Evolutionary conservation across 2,329 filamentous ascomycete genomes (phyloP).

Genomic region (Epicoccum nigrum): DNA sequence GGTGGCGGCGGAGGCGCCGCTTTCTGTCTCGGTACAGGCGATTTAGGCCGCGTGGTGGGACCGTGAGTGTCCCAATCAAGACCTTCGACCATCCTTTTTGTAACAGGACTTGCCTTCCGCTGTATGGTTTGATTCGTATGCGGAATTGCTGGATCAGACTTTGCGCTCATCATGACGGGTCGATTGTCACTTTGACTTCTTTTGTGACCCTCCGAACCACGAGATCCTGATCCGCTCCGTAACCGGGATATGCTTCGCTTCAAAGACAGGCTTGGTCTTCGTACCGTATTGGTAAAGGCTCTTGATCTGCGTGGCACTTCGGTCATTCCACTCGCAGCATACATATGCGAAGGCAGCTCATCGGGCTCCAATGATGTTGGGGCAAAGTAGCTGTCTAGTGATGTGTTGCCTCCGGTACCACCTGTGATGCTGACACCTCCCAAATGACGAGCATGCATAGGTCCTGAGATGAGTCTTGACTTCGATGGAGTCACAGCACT

Average conservation of each 20-base stretch:
- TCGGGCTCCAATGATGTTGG: conserved; percentile 30
- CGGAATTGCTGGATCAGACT: not conserved
- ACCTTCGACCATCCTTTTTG: not conserved
- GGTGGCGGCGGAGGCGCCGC: conserved; percentile 17
- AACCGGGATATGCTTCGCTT: conserved; percentile 35
- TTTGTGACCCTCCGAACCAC: conserved; percentile 2
- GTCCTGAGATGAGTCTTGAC: conserved; percentile 37
- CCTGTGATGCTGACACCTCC: conserved; percentile 39
- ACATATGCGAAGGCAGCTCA: conserved; percentile 35
- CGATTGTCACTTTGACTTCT: conserved; percentile 12
- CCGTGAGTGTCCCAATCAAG: not conserved
- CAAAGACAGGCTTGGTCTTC: conserved; percentile 34
- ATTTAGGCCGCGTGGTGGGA: not conserved
- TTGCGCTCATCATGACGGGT: not conserved
- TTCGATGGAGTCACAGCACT: conserved; percentile 30
- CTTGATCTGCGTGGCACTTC: conserved; percentile 38
- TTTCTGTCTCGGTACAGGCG: not conserved
- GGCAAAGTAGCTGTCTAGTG: conserved; percentile 28
- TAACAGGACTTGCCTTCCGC: not conserved
- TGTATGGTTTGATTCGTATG: not conserved
- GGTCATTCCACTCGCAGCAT: conserved; percentile 28
- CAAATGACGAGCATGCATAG: conserved; percentile 43
- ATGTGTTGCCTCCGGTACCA: conserved; percentile 20
- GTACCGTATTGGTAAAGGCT: conserved; percentile 31
- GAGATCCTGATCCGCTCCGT: conserved; percentile 13